Conservation (phyloP, 495 filamentous ascomycete species). For the Extremus antarcticus region DNA sequence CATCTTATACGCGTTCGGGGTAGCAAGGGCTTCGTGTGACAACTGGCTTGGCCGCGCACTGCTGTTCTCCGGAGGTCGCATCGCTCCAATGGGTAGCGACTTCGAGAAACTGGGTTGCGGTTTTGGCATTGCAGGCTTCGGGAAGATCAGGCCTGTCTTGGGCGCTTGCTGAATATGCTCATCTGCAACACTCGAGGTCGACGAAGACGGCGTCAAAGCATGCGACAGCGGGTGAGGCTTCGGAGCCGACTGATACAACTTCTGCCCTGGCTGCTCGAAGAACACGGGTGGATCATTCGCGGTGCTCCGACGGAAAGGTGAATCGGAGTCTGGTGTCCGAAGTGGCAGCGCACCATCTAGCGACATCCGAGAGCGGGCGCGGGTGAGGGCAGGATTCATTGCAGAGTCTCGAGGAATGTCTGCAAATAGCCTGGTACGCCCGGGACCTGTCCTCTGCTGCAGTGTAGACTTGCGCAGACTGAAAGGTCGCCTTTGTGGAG, state of each 20-base stretch:
- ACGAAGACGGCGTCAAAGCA: slow-evolving; percentile 73
- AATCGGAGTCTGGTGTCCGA: slow-evolving; percentile 30
- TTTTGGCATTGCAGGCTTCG: slow-evolving; percentile 36
- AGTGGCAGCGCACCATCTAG: slow-evolving; percentile 59
- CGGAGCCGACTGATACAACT: slow-evolving; percentile 29
- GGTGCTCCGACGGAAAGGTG: slow-evolving; percentile 37
- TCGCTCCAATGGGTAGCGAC: slow-evolving; percentile 62
- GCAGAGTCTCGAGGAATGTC: slow-evolving; percentile 4
- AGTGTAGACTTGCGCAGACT: slow-evolving; percentile 69
- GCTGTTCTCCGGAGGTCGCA: slow-evolving; percentile 16
- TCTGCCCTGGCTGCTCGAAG: slow-evolving; percentile 12
- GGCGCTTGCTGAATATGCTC: slow-evolving; percentile 56
- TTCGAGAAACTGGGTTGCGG: slow-evolving; percentile 62
- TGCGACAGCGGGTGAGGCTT: slow-evolving; percentile 79
- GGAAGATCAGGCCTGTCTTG: not conserved
- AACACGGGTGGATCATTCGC: slow-evolving; percentile 11
- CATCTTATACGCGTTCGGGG: slow-evolving; percentile 71
- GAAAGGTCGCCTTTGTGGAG: slow-evolving; percentile 50
- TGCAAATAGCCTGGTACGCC: slow-evolving; percentile 31
- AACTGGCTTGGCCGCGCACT: slow-evolving; percentile 14
- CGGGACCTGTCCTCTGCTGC: slow-evolving; percentile 50
- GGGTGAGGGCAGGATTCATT: slow-evolving; percentile 13
- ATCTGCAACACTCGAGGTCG: slow-evolving; percentile 60
- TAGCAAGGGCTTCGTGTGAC: slow-evolving; percentile 52
- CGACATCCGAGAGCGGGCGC: slow-evolving; percentile 55